A percentile compares a stretch with the other conserved stretches of the same genome.
These are phyloP conservation scores for Sordariomycetes sp. DNA, from an alignment of 2,329 filamentous ascomycete genomes.

Conservation along the genomic window DNA sequence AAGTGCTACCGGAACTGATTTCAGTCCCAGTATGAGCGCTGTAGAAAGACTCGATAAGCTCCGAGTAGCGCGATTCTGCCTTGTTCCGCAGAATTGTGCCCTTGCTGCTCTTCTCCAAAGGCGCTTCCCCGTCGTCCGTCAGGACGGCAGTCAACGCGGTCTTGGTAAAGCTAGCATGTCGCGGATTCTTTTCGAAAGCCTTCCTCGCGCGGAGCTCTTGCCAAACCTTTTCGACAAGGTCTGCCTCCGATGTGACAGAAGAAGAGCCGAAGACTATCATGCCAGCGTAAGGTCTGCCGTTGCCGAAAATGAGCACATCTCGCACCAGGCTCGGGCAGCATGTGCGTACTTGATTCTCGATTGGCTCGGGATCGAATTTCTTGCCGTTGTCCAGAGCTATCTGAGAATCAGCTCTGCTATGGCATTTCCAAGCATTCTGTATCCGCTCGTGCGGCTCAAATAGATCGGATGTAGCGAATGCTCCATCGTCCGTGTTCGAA, in stretches of 20 bases:
- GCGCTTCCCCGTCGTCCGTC: slow-evolving; percentile 7
- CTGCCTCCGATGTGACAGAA: slow-evolving; percentile 12
- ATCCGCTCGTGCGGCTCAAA: slow-evolving; percentile 46
- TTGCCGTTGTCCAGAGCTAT: slow-evolving; percentile 57
- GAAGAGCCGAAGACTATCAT: slow-evolving; percentile 37
- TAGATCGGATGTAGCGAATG: slow-evolving; percentile 54
- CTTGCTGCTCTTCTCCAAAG: slow-evolving; percentile 53
- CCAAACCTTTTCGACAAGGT: slow-evolving; percentile 31
- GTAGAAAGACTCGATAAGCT: neutral
- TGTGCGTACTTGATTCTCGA: slow-evolving; percentile 45
- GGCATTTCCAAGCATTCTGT: slow-evolving; percentile 49
- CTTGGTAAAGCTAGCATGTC: slow-evolving; percentile 31
- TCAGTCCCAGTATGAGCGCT: too few species aligned
- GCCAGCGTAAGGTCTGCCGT: slow-evolving; percentile 45
- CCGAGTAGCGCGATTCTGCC: slow-evolving; percentile 30
- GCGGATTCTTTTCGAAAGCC: slow-evolving; percentile 36
- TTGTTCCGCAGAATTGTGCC: slow-evolving; percentile 45
- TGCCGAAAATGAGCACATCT: slow-evolving; percentile 54
- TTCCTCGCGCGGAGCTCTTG: slow-evolving; percentile 31
- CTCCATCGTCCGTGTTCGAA: slow-evolving; percentile 46
- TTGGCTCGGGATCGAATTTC: slow-evolving; percentile 56
- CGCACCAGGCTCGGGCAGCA: slow-evolving; percentile 28
- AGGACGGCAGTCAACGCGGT: slow-evolving; percentile 40
- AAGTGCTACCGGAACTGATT: too few species aligned
- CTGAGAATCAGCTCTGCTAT: slow-evolving; percentile 51